Evolutionary conservation across 2,329 filamentous ascomycete genomes (phyloP).

Genomic region (Trichophyton equinum): DNA sequence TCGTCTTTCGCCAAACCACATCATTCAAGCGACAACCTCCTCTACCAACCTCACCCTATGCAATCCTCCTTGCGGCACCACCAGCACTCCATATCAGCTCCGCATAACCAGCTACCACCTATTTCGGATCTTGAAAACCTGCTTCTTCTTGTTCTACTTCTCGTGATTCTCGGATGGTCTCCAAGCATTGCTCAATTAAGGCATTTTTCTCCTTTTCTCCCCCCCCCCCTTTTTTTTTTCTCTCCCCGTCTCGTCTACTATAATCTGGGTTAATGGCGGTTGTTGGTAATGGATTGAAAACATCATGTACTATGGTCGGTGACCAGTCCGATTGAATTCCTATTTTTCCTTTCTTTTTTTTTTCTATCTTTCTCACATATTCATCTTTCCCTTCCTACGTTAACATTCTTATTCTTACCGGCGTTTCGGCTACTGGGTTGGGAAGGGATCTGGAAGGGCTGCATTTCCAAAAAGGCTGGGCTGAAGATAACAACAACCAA

Average conservation of each 20-base stretch:
- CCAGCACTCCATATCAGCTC: conserved; percentile 9
- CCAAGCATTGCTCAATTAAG: conserved; percentile 28
- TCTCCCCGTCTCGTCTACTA: background rate
- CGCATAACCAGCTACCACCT: conserved; percentile 9
- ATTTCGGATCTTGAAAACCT: conserved; percentile 18
- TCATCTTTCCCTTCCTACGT: background rate
- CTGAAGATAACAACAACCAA: background rate
- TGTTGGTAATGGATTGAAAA: background rate
- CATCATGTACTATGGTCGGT: conserved; percentile 2
- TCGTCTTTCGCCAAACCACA: conserved; percentile 8
- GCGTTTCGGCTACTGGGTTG: background rate
- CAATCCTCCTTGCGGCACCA: conserved; percentile 3
- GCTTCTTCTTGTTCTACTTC: conserved; percentile 13
- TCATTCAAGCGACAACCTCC: background rate
- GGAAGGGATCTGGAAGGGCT: background rate
- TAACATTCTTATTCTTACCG: background rate
- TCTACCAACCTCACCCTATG: background rate
- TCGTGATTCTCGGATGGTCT: conserved; percentile 31
- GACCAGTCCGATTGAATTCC: conserved; percentile 1
- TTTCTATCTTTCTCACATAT: background rate
- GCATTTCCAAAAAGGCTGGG: background rate
- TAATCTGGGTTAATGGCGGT: conserved; percentile 1
- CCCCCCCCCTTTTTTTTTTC: background rate
- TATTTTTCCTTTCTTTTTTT: background rate
- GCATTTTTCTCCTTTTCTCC: conserved; percentile 5